Percentiles rank a stretch among this genome's conserved stretches.
Evolutionary conservation across 169 alveolate species (phyloP).

Genomic region (Fabrea salina): DNA sequence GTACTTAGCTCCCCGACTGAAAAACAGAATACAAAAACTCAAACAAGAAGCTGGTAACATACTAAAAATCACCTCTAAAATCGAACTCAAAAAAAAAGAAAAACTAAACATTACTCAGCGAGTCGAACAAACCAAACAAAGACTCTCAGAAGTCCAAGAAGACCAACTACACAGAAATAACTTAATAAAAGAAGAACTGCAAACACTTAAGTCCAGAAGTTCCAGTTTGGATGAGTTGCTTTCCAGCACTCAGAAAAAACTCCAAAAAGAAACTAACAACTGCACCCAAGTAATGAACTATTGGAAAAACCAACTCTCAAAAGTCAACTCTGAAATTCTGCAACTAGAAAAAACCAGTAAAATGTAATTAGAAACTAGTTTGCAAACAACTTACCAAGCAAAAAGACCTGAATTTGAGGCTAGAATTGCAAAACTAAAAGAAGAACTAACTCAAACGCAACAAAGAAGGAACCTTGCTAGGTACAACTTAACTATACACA

Average conservation of each 20-base stretch:
- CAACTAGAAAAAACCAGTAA: conserved; percentile 5
- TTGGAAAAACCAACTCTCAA: background rate
- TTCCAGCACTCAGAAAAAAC: background rate
- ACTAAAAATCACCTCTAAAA: background rate
- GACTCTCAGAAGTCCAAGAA: background rate
- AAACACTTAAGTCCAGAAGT: background rate
- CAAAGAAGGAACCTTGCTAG: too few species aligned
- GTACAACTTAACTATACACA: too few species aligned
- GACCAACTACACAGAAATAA: background rate
- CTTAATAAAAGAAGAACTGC: background rate
- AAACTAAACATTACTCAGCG: background rate
- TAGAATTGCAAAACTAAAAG: background rate
- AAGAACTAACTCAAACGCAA: too few species aligned
- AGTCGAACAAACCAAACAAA: background rate
- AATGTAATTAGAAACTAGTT: background rate
- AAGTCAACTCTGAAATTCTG: background rate
- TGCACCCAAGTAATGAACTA: background rate
- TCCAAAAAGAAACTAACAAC: background rate
- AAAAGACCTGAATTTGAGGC: background rate
- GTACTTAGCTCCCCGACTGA: background rate
- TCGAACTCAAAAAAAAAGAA: conserved; percentile 5
- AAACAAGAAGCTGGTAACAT: background rate
- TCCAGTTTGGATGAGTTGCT: background rate
- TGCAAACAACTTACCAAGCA: background rate
- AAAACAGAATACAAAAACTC: background rate